Conservation (phyloP, 2,329 filamentous ascomycete species). For the Penicillium sp. region DNA sequence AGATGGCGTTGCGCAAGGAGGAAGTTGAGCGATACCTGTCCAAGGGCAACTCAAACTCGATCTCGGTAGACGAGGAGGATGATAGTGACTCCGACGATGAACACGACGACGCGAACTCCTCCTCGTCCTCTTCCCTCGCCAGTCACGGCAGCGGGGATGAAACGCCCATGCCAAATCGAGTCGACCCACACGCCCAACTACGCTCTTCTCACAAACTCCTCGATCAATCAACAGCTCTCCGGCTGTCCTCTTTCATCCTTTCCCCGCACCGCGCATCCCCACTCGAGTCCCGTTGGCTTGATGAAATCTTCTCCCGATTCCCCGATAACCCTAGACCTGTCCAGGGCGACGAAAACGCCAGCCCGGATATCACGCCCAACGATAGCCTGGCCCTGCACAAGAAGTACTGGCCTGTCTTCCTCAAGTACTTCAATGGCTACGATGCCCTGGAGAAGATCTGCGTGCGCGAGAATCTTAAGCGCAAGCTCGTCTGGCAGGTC, state of each 20-base stretch:
- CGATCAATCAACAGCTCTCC: constrained; percentile 33
- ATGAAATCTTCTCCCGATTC: constrained; percentile 44
- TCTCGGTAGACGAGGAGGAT: constrained; percentile 11
- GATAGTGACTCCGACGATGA: constrained; percentile 15
- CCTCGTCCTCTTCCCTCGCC: constrained; percentile 39
- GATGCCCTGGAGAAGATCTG: constrained; percentile 83
- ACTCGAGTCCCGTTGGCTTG: constrained; percentile 70
- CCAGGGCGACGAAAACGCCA: constrained; percentile 9
- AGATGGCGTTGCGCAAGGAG: constrained; percentile 67
- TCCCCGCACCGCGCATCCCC: constrained; percentile 76
- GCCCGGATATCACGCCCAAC: constrained; percentile 19
- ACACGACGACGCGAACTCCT: constrained; percentile 32
- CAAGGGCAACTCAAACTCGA: constrained; percentile 31
- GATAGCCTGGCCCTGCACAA: constrained; percentile 44
- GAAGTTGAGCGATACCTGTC: constrained; percentile 49
- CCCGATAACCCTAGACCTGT: constrained; percentile 23
- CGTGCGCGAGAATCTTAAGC: constrained; percentile 79
- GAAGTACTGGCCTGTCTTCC: constrained; percentile 68
- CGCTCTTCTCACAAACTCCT: constrained; percentile 35
- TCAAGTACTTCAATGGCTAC: constrained; percentile 84
- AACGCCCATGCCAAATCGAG: constrained; percentile 35
- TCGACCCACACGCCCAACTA: constrained; percentile 26
- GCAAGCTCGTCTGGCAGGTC: constrained; percentile 61
- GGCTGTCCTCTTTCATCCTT: constrained; percentile 65
- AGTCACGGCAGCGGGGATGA: constrained; percentile 41